These are phyloP conservation scores for Rhodomyrtus psidioides DNA, from an alignment of 441 rosid genomes.

Conservation along the genomic window DNA sequence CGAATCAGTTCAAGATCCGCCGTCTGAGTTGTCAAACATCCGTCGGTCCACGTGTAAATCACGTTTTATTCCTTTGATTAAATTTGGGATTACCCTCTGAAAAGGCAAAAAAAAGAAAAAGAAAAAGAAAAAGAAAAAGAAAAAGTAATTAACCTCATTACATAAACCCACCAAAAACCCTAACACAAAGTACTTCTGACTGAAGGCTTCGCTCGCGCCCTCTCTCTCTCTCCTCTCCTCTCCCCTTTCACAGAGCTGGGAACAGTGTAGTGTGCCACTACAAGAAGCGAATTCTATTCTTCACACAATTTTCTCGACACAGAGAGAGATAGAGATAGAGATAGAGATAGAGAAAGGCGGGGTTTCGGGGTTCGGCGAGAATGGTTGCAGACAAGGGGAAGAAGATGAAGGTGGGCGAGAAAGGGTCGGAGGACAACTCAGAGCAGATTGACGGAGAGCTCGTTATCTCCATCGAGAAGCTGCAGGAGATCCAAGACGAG, in stretches of 20 bases:
- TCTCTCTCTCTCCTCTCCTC: neutral
- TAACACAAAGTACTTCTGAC: neutral
- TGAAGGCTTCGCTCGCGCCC: neutral
- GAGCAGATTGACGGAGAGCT: neutral
- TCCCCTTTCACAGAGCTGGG: neutral
- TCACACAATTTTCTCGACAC: neutral
- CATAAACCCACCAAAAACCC: neutral
- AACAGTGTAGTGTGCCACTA: neutral
- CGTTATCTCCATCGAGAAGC: neutral
- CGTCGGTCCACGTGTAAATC: neutral
- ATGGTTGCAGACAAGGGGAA: neutral
- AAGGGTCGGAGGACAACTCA: neutral
- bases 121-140: fast-evolving
- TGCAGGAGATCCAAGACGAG: constrained; percentile 2
- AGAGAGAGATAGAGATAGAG: neutral
- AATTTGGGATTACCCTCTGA: neutral
- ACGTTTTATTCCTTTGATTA: neutral
- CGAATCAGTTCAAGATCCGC: neutral
- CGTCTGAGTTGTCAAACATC: neutral
- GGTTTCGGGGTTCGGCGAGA: neutral
- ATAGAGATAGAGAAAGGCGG: neutral
- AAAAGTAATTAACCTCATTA: neutral
- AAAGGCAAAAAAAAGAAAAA: too few species aligned
- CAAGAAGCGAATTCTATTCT: neutral
- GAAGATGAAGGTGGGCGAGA: neutral